Evolutionary conservation across 1,139 yeast genomes (phyloP).

Genomic region (Pichia sp.): DNA sequence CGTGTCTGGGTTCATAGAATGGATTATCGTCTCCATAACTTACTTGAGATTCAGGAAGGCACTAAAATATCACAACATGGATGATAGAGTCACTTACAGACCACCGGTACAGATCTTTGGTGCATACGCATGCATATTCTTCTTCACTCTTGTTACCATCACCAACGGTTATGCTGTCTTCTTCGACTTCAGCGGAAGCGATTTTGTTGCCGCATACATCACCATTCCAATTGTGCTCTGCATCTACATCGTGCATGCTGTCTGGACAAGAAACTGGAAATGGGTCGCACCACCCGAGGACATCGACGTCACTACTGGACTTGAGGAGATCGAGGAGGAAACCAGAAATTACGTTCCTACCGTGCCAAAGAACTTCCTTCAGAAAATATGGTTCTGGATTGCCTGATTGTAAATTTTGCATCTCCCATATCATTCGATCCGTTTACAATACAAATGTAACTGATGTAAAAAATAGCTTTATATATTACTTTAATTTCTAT

Average conservation of each 20-base stretch:
- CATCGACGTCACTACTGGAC: slow-evolving; percentile 44
- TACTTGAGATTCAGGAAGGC: slow-evolving; percentile 56
- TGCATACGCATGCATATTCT: slow-evolving; percentile 41
- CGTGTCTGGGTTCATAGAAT: slow-evolving; percentile 41
- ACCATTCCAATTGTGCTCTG: slow-evolving; percentile 52
- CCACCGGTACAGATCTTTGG: slow-evolving; percentile 44
- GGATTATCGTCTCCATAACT: slow-evolving; percentile 42
- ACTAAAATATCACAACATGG: slow-evolving; percentile 39
- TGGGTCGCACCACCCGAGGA: slow-evolving; percentile 40
- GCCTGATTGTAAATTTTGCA: too few relatives aligned
- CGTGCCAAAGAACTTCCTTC: slow-evolving; percentile 36
- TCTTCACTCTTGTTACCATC: slow-evolving; percentile 43
- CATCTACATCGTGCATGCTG: slow-evolving; percentile 40
- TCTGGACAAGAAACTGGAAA: slow-evolving; percentile 34
- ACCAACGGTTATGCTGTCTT: slow-evolving; percentile 54
- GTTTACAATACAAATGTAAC: background rate
- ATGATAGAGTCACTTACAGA: slow-evolving; percentile 45
- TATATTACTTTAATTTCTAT: background rate
- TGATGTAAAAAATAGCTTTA: background rate
- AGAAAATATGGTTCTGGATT: slow-evolving; percentile 43
- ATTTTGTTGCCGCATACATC: slow-evolving; percentile 59
- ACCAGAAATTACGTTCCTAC: slow-evolving; percentile 35
- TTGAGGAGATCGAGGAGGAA: slow-evolving; percentile 41
- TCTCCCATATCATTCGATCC: too few relatives aligned
- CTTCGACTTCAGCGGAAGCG: slow-evolving; percentile 42